A percentile compares a stretch with the other conserved stretches of the same genome.
Conservation (phyloP, 495 filamentous ascomycete species). For the Letharia lupina region DNA sequence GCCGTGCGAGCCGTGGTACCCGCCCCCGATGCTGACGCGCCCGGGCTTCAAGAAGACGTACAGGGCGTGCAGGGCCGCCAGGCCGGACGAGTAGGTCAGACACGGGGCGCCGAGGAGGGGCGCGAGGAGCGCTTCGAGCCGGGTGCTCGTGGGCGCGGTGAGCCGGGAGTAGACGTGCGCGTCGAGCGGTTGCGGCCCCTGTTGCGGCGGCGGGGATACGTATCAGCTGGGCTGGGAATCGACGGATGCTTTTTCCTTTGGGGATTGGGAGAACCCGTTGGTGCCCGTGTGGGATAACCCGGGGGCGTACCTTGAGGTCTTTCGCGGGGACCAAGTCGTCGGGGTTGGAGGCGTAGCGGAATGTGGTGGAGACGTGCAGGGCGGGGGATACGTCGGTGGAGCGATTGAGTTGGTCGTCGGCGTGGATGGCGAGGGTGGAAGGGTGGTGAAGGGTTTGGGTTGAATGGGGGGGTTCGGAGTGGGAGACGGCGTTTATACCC, state of each 20-base stretch:
- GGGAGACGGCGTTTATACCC: not conserved
- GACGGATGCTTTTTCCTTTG: conserved; percentile 1
- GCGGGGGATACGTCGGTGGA: conserved; percentile 73
- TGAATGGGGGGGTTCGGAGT: not conserved
- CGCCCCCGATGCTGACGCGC: conserved; percentile 66
- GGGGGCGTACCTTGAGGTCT: conserved; percentile 28
- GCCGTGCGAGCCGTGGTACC: conserved; percentile 91
- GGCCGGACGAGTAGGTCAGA: conserved; percentile 74
- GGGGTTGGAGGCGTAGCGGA: conserved; percentile 67
- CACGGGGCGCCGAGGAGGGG: conserved; percentile 59
- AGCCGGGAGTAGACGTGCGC: conserved; percentile 72
- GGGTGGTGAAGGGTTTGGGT: conserved; percentile 15
- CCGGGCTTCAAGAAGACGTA: conserved; percentile 69
- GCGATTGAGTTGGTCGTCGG: conserved; percentile 67
- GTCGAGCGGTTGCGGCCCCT: conserved; percentile 13
- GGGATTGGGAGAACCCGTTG: too few species aligned
- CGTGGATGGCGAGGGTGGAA: conserved; percentile 74
- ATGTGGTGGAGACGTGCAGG: conserved; percentile 82
- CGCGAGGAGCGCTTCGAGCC: conserved; percentile 75
- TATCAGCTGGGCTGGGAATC: conserved; percentile 1
- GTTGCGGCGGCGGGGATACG: not conserved
- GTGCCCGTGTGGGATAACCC: not conserved
- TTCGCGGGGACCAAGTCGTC: conserved; percentile 44
- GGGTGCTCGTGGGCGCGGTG: conserved; percentile 62
- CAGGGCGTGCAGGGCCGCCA: conserved; percentile 78